phyloP scores from a whole-genome alignment of 2,329 filamentous ascomycete genomes.

The Penicillium palitans region DNA sequence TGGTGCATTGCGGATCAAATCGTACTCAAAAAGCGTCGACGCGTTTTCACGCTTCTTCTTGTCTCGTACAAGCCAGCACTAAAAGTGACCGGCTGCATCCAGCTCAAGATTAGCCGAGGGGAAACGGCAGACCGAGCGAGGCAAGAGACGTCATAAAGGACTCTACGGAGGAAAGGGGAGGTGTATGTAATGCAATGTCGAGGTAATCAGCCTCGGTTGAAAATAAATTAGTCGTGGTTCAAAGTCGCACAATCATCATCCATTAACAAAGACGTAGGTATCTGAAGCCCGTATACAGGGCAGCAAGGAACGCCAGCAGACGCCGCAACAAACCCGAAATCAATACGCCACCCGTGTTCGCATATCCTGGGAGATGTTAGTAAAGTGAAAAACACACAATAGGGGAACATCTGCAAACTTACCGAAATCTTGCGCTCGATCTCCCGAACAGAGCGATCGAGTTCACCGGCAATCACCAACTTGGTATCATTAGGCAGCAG shows the following conservation, averaged over 20 bases:
- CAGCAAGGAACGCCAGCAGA: slow-evolving; percentile 25
- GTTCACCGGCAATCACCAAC: slow-evolving; percentile 87
- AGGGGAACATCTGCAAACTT: slow-evolving; percentile 28
- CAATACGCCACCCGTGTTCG: slow-evolving; percentile 58
- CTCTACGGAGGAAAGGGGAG: background rate
- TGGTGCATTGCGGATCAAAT: slow-evolving; percentile 38
- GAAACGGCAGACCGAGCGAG: slow-evolving; percentile 50
- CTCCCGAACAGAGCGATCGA: slow-evolving; percentile 86
- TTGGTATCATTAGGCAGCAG: slow-evolving; percentile 84
- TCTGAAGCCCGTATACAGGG: slow-evolving; percentile 26
- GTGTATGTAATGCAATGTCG: background rate
- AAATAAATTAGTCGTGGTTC: slow-evolving; percentile 8
- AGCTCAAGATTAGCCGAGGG: slow-evolving; percentile 43
- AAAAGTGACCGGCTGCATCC: slow-evolving; percentile 34
- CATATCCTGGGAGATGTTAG: slow-evolving; percentile 51
- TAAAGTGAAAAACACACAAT: background rate
- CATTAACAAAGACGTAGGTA: slow-evolving; percentile 26
- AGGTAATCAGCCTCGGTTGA: background rate
- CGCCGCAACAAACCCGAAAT: slow-evolving; percentile 30
- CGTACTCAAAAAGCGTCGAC: slow-evolving; percentile 55
- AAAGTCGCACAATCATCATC: slow-evolving; percentile 17
- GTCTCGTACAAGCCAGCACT: slow-evolving; percentile 46
- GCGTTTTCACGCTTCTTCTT: slow-evolving; percentile 39
- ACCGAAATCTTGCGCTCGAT: slow-evolving; percentile 93
- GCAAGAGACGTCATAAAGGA: slow-evolving; percentile 43